A percentile compares a stretch with the other conserved stretches of the same genome.
Evolutionary conservation across 2,329 filamentous ascomycete genomes (phyloP).

Genomic region (Exophiala sp.): DNA sequence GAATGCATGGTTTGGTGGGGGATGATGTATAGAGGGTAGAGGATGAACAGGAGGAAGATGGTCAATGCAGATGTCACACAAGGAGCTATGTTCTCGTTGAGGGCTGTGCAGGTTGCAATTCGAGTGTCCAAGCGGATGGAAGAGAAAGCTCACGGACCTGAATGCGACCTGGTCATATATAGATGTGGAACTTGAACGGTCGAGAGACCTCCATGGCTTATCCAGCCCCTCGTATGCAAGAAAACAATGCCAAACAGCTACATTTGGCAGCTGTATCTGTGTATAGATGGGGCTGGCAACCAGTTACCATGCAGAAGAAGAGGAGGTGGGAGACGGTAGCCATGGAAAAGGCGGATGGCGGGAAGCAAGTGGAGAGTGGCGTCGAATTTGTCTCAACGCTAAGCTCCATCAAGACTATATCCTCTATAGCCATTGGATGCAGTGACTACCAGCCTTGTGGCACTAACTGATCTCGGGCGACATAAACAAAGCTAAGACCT

Average conservation of each 20-base stretch:
- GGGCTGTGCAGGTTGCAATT: not conserved
- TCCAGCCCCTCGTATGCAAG: not conserved
- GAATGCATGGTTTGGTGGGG: slow-evolving; percentile 3
- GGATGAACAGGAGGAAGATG: not conserved
- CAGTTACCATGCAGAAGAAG: not conserved
- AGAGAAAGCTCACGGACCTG: slow-evolving; percentile 9
- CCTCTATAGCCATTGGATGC: not conserved
- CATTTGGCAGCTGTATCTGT: not conserved
- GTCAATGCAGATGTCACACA: slow-evolving; percentile 2
- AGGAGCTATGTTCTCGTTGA: not conserved
- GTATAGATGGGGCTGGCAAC: not conserved
- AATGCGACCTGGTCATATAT: slow-evolving; percentile 9
- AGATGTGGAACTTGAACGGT: not conserved
- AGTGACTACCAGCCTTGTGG: not conserved
- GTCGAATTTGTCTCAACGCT: not conserved
- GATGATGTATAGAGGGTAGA: not conserved
- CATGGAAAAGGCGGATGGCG: not conserved
- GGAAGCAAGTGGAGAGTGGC: not conserved
- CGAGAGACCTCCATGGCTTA: no score
- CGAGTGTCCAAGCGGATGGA: not conserved
- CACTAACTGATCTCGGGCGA: not conserved
- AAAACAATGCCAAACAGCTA: not conserved
- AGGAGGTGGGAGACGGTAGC: not conserved
- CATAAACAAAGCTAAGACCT: slow-evolving; percentile 4
- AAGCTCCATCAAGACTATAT: not conserved